Percentiles rank a stretch among this genome's conserved stretches.
These are phyloP conservation scores for Bacidia rubella DNA, from an alignment of 495 filamentous ascomycete species.

Conservation along the genomic window DNA sequence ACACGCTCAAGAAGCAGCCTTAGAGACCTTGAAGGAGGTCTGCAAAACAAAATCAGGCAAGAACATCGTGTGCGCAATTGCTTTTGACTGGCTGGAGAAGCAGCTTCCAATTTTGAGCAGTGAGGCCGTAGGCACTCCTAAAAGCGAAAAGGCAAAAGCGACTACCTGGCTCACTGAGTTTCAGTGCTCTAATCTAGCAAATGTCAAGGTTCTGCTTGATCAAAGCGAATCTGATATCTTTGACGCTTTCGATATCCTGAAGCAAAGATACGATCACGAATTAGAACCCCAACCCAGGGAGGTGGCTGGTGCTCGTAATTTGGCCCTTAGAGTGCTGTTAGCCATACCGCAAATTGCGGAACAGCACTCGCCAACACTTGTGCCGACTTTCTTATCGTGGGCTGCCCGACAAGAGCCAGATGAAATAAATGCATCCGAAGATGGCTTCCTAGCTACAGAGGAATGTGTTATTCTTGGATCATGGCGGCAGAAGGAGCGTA, in stretches of 20 bases:
- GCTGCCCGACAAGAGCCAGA: slow-evolving; percentile 29
- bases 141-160: neutral
- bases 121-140: neutral
- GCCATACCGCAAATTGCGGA: slow-evolving; percentile 65
- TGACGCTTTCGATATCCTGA: slow-evolving; percentile 30
- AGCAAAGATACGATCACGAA: slow-evolving; percentile 15
- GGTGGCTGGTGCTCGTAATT: slow-evolving; percentile 32
- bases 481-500: slow-evolving; percentile 59
- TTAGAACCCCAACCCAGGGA: slow-evolving; percentile 24
- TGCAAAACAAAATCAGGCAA: slow-evolving; percentile 57
- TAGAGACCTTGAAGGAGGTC: slow-evolving; percentile 59
- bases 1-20: slow-evolving; percentile 74
- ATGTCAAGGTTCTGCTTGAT: slow-evolving; percentile 33
- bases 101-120: slow-evolving; percentile 32
- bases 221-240: slow-evolving; percentile 27
- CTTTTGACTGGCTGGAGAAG: slow-evolving; percentile 65
- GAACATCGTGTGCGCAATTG: slow-evolving; percentile 54
- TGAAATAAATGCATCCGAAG: slow-evolving; percentile 2
- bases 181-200: slow-evolving; percentile 62
- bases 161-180: slow-evolving; percentile 45
- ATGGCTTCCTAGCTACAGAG: too few relatives aligned
- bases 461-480: slow-evolving; percentile 18
- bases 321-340: slow-evolving; percentile 68
- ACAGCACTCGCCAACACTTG: slow-evolving; percentile 66
- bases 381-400: slow-evolving; percentile 79